These are phyloP conservation scores for Nepenthes gracilis DNA, from an alignment of 148 eudicot species.

Conservation along the genomic window DNA sequence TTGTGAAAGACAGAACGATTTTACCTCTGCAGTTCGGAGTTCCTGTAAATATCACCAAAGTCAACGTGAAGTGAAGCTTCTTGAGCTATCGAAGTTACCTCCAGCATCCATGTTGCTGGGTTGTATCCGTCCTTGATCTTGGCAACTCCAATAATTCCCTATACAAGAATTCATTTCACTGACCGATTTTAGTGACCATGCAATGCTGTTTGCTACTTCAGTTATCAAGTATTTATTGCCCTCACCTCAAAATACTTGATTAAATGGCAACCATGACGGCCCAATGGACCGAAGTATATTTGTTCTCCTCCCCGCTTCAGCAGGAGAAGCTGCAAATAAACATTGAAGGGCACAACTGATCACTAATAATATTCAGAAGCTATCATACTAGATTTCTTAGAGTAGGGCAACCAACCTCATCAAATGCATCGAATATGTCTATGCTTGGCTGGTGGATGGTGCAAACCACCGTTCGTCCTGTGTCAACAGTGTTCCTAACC, in stretches of 20 bases:
- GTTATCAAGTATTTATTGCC: slow-evolving; percentile 3
- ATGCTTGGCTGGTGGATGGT: slow-evolving; percentile 75
- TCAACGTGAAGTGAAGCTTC: slow-evolving; percentile 40
- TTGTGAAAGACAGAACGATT: neutral
- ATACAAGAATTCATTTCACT: neutral
- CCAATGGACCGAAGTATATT: slow-evolving; percentile 57
- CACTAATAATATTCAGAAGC: neutral
- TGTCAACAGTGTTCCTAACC: slow-evolving; percentile 52
- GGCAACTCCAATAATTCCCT: slow-evolving; percentile 41
- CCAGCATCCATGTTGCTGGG: slow-evolving; percentile 79
- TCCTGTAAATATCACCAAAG: slow-evolving; percentile 40
- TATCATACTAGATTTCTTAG: neutral
- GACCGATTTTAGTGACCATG: slow-evolving; percentile 4
- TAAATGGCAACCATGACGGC: slow-evolving; percentile 41
- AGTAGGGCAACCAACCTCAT: slow-evolving; percentile 24
- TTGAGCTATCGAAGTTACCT: slow-evolving; percentile 48
- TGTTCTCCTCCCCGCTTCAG: slow-evolving; percentile 56
- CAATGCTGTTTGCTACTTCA: too few species aligned
- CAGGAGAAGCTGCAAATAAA: slow-evolving; percentile 35
- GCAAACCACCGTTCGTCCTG: slow-evolving; percentile 63
- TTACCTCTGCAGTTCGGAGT: slow-evolving; percentile 41
- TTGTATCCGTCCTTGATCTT: slow-evolving; percentile 61
- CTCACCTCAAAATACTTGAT: slow-evolving; percentile 56
- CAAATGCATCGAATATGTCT: slow-evolving; percentile 71
- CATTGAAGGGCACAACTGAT: neutral